These are phyloP conservation scores for Tulasnella sp. DNA, from an alignment of 768 basidiomycete genomes.

Conservation along the genomic window DNA sequence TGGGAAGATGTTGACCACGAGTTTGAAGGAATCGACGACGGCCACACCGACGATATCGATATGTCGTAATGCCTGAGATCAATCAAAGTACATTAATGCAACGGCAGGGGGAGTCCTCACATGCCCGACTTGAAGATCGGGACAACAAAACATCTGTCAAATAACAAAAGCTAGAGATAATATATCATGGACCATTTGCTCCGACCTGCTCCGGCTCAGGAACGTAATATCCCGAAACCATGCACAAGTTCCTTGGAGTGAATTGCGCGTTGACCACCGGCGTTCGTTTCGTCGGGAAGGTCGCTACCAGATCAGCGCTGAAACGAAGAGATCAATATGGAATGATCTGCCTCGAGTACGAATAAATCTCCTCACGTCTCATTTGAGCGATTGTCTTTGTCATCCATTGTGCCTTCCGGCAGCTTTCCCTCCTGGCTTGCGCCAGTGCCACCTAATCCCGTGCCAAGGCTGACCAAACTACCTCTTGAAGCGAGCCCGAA, in stretches of 20 bases:
- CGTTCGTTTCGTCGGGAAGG: constrained; percentile 92
- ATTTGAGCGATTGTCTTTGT: constrained; percentile 36
- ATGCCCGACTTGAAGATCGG: too few species aligned
- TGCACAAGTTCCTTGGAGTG: constrained; percentile 85
- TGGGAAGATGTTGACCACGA: constrained; percentile 44
- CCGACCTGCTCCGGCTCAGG: constrained; percentile 28
- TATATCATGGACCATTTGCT: not conserved
- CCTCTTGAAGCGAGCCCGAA: constrained; percentile 20
- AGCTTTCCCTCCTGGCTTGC: constrained; percentile 13
- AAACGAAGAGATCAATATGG: not conserved
- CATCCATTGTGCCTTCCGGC: constrained; percentile 15
- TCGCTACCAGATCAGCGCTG: constrained; percentile 76
- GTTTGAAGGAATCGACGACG: constrained; percentile 19
- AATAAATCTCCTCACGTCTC: constrained; percentile 56
- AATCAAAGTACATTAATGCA: too few species aligned
- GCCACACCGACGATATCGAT: constrained; percentile 29
- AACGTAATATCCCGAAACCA: constrained; percentile 70
- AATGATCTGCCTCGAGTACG: not conserved
- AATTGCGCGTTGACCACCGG: constrained; percentile 89
- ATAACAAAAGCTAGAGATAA: too few species aligned
- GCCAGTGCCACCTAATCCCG: constrained; percentile 27
- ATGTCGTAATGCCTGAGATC: constrained; percentile 26
- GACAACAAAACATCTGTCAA: not conserved
- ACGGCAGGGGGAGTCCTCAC: too few species aligned
- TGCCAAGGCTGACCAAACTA: constrained; percentile 49